A percentile compares a stretch with the other conserved stretches of the same genome.
Evolutionary conservation across 345 rosid genomes (phyloP).

Genomic region (Erysimum cheiranthoides): DNA sequence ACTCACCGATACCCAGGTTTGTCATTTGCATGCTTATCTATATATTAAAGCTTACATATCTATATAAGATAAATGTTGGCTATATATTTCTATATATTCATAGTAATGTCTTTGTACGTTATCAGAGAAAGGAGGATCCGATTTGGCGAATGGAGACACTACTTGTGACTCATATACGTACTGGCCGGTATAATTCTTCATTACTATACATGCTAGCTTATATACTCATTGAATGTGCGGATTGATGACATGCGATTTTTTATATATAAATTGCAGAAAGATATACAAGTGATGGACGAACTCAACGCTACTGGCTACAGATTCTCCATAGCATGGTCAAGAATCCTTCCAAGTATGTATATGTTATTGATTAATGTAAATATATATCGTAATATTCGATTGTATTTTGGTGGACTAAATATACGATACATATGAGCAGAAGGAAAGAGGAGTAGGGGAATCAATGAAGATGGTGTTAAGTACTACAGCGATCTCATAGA

Average conservation of each 20-base stretch:
- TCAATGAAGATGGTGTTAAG: slow-evolving; percentile 47
- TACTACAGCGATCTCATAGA: slow-evolving; percentile 56
- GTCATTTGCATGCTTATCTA: background rate
- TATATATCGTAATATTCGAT: background rate
- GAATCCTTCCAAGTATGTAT: slow-evolving; percentile 39
- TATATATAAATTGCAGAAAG: slow-evolving; percentile 29
- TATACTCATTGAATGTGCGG: background rate
- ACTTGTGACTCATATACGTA: slow-evolving; percentile 27
- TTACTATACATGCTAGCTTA: background rate
- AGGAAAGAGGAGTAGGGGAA: slow-evolving; percentile 49
- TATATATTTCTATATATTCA: background rate
- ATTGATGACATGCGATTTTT: background rate
- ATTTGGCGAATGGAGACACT: slow-evolving; percentile 52
- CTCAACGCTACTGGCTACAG: slow-evolving; percentile 28
- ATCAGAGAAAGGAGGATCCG: slow-evolving; percentile 51
- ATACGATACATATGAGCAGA: slow-evolving; percentile 31
- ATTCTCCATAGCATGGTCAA: slow-evolving; percentile 46
- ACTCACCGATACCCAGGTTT: slow-evolving; percentile 56
- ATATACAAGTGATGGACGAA: slow-evolving; percentile 22
- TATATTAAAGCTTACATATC: background rate
- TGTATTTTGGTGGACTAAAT: background rate
- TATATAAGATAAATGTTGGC: background rate
- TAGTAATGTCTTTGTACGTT: slow-evolving; percentile 17
- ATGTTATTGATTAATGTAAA: background rate
- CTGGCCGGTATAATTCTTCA: slow-evolving; percentile 28